Evolutionary conservation across 768 basidiomycete genomes (phyloP).

Genomic region (Pisolithus microcarpus): DNA sequence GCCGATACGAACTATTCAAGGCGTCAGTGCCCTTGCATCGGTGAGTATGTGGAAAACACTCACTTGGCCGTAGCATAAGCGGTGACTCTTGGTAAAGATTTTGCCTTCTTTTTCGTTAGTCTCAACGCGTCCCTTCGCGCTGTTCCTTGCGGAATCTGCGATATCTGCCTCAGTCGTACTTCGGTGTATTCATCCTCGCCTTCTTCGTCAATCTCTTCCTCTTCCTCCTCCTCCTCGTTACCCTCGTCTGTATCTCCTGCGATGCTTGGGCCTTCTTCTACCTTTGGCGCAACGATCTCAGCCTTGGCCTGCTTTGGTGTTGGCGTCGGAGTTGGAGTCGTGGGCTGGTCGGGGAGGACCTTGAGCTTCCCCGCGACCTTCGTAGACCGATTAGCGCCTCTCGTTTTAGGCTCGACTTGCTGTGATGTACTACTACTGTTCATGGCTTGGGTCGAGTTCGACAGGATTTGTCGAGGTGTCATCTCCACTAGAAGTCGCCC

Average conservation of each 20-base stretch:
- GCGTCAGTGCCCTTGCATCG: not conserved
- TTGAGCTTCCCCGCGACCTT: slow-evolving; percentile 83
- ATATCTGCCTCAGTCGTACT: slow-evolving; percentile 61
- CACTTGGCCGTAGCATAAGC: slow-evolving; percentile 93
- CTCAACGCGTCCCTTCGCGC: slow-evolving; percentile 85
- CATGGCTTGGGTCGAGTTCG: slow-evolving; percentile 14
- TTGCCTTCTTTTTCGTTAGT: slow-evolving; percentile 92
- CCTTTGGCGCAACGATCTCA: slow-evolving; percentile 11
- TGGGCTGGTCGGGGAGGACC: slow-evolving; percentile 80
- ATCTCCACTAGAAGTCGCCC: slow-evolving; percentile 6
- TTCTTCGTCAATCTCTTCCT: slow-evolving; percentile 51
- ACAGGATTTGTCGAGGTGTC: slow-evolving; percentile 26
- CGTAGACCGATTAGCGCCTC: slow-evolving; percentile 73
- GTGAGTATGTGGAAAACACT: slow-evolving; percentile 12
- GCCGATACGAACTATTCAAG: slow-evolving; percentile 69
- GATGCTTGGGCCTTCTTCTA: slow-evolving; percentile 41
- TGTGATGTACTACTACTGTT: not conserved
- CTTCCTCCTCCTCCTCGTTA: slow-evolving; percentile 60
- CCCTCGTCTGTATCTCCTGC: slow-evolving; percentile 54
- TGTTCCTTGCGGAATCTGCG: slow-evolving; percentile 89
- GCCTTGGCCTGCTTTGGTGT: slow-evolving; percentile 10
- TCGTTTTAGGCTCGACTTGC: slow-evolving; percentile 43
- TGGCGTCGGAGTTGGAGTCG: slow-evolving; percentile 32
- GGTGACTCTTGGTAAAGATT: slow-evolving; percentile 86
- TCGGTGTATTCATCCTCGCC: slow-evolving; percentile 51